Evolutionary conservation across 768 basidiomycete species (phyloP).

Genomic region (Agrocybe chaxingu): DNA sequence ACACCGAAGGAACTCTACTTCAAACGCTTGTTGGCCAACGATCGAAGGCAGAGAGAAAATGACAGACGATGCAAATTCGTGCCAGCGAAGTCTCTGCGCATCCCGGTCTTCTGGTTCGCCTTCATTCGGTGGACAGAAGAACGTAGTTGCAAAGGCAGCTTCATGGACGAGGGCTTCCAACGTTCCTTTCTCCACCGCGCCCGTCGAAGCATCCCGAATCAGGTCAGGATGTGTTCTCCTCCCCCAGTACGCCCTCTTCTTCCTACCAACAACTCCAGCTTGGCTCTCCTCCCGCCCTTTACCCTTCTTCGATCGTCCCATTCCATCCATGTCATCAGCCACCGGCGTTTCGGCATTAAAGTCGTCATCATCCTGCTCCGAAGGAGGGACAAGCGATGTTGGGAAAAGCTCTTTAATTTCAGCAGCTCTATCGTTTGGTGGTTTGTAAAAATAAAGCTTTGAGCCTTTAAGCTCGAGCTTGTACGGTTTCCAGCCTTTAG

Average conservation of each 20-base stretch:
- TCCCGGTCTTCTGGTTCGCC: slow-evolving; percentile 12
- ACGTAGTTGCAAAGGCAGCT: slow-evolving; percentile 74
- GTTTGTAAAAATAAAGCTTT: slow-evolving; percentile 85
- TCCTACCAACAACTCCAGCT: slow-evolving; percentile 31
- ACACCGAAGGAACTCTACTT: slow-evolving; percentile 66
- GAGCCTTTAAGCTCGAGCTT: slow-evolving; percentile 82
- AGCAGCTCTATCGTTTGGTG: slow-evolving; percentile 62
- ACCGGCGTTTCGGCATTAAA: slow-evolving; percentile 4
- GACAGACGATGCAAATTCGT: slow-evolving; percentile 59
- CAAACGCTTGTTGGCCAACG: slow-evolving; percentile 54
- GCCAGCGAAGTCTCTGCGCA: slow-evolving; percentile 41
- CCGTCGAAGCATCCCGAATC: slow-evolving; percentile 29
- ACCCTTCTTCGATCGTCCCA: slow-evolving; percentile 24
- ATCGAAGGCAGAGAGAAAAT: slow-evolving; percentile 59
- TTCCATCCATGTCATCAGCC: slow-evolving; percentile 17
- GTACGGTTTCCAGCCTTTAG: slow-evolving; percentile 84
- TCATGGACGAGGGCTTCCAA: slow-evolving; percentile 83
- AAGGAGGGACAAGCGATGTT: slow-evolving; percentile 52
- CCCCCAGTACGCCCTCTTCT: slow-evolving; percentile 78
- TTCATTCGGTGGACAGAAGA: slow-evolving; percentile 10
- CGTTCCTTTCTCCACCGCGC: slow-evolving; percentile 58
- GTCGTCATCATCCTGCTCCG: slow-evolving; percentile 39
- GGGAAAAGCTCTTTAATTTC: slow-evolving; percentile 78
- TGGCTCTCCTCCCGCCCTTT: slow-evolving; percentile 21
- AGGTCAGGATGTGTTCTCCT: slow-evolving; percentile 72